These are phyloP conservation scores for Hypoxylon intermedium DNA, from an alignment of 495 filamentous ascomycete species.

Conservation along the genomic window DNA sequence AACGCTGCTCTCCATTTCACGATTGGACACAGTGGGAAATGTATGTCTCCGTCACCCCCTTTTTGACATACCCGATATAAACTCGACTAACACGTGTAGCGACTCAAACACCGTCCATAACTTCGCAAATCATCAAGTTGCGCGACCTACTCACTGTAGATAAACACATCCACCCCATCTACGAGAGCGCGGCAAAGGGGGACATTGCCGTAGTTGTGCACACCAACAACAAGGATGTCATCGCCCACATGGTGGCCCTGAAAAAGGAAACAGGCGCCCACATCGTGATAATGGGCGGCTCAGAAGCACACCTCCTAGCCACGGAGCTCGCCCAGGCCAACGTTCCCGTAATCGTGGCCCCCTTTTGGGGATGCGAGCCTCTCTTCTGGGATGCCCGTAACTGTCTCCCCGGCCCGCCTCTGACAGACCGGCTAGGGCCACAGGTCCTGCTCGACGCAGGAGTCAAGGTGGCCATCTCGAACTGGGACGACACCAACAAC, in stretches of 20 bases:
- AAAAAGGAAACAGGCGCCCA: slow-evolving; percentile 27
- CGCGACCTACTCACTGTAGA: slow-evolving; percentile 26
- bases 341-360: slow-evolving; percentile 50
- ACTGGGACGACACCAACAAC: slow-evolving; percentile 29
- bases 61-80: background rate
- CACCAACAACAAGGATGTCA: slow-evolving; percentile 30
- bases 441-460: slow-evolving; percentile 46
- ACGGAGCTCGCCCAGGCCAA: slow-evolving; percentile 47
- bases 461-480: slow-evolving; percentile 36
- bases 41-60: slow-evolving; percentile 1
- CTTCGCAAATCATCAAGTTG: slow-evolving; percentile 23
- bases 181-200: slow-evolving; percentile 20
- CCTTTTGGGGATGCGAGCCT: slow-evolving; percentile 33
- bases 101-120: slow-evolving; percentile 20
- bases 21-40: slow-evolving; percentile 46
- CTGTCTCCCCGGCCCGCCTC: slow-evolving; percentile 43
- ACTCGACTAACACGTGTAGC: slow-evolving; percentile 2
- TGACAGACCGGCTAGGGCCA: slow-evolving; percentile 43
- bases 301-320: slow-evolving; percentile 42
- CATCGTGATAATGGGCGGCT: slow-evolving; percentile 25
- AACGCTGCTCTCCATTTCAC: slow-evolving; percentile 56
- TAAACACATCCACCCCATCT: slow-evolving; percentile 22
- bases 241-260: slow-evolving; percentile 26
- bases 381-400: slow-evolving; percentile 27
- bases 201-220: slow-evolving; percentile 25